Evolutionary conservation across 306 rosid species (phyloP), one percentile per base, ranked within the genome.

Genomic region (Prunus davidiana): DNA sequence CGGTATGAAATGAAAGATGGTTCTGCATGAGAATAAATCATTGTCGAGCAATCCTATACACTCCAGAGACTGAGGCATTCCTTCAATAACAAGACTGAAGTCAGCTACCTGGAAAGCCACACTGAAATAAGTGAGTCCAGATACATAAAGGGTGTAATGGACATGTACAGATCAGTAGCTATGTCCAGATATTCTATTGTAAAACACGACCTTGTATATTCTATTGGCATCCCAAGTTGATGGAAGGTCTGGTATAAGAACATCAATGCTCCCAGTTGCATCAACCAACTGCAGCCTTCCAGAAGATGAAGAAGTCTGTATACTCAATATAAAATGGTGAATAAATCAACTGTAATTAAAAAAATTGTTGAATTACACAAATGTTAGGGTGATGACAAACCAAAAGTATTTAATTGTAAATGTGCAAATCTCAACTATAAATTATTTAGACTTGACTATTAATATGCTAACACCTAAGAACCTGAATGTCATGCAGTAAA

Each of bases 251-350:
- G 97, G 97, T 67, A 95, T 78, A 60, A 89, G 78, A 81, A 90
- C 90, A 86, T 95, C 95, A 83, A 95, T 83, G 67, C 87, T 82
- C 55, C 95, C 95, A 73, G 96, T 92, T 15, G 88, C 90, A 81
- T 95, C 98, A 85, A 88, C 90, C 85, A 95, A 80, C 83, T 85
- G 98, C 78, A 95, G 85, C 85, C 88, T 86, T 80, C 92, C 89
- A 51, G 93, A 87, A 50, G 76, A 65, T 64, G 85, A 87, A 78
- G 85, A 85, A 78, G 87, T 74, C 98, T 94, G 89, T 74, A 79
- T 66, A 76, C 8, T 76, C 61, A 79, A 54, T 56, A 78, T 64
- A 70, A 24, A 72, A 50, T 32, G 22, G 20, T 32, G 70, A 49
- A 74, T 58, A 78, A 82, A 57, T 75, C 70, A 60, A 49, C 61